Evolutionary conservation across 768 basidiomycete species (phyloP), one percentile per base, ranked within the genome.

Genomic region (Melanogaster broomeanus): DNA sequence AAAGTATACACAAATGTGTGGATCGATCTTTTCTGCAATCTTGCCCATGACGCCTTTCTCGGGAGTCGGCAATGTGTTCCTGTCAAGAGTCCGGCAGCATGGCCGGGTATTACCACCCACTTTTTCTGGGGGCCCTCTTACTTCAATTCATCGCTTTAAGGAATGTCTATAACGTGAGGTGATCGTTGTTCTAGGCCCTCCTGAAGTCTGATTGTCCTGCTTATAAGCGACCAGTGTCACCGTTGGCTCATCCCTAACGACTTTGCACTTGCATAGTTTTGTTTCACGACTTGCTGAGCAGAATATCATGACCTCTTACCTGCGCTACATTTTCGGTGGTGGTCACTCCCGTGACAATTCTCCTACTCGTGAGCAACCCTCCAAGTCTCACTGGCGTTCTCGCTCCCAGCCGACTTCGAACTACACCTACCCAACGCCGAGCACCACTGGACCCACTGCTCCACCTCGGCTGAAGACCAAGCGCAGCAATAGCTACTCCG

Each of bases 311-410:
- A 72, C 78, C 44, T 75, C 80, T 30, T 77, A 78, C 68, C 61
- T 82, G 51, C 80, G 80, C 53, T 77, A 64, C 52, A 66, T 77
- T 58, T 78, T 78, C 50, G 75, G 76, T 38, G 69, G 68, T 34
- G 45, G 50, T 21, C 44, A 66, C 48, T 55, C 63, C 38, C 65
- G 64, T 13, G 63, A 67, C 34, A 61, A 30, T 42, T 60, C 59
- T 57, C 57, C 57, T 48, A 51, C 59, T 34, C 60, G 62, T 57
- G 57, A 59, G 43, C 53, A 59, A 55, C 57, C 64, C 42, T 53
- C 74, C 49, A 80, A 74, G 63, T 64, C 75, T 33, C 76, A 78
- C 55, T 64, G 61, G 42, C 77, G 77, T 27, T 75, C 79, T 18
- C 66, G 64, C 28, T 76, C 80, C 19, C 56, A 66, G 22, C 66